Evolutionary conservation across 2,329 filamentous ascomycete genomes (phyloP), one percentile per base, ranked within the genome.

Genomic region (Microsporum audouinii): DNA sequence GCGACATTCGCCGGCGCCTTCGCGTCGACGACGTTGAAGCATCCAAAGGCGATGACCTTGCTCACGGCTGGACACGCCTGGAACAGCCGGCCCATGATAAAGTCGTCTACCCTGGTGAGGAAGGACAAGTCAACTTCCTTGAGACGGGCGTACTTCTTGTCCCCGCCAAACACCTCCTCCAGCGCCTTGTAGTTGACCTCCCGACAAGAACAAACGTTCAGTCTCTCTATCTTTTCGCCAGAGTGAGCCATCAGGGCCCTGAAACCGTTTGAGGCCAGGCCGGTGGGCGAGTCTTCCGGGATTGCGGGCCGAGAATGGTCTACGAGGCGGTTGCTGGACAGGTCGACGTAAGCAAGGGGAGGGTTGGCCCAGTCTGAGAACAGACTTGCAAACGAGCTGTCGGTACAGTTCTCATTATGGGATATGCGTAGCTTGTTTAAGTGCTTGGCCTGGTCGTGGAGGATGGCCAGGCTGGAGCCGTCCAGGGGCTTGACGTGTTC

Each of bases 181-280:
- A 96, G 91, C 0, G 88, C 84, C 14, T 82, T 76, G 38, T 81
- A 79, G 1, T 84, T 81, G 64, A 97, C 91, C 71, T 96, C 88
- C 2, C 92, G 86, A 70, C 90, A 95, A 0, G 87, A 88, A 12
- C 89, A 83, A n/a, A 96, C 78, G 69, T 95, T 88, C 38, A 97
- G 77, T 45, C 81, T 77, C 62, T 80, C 79, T 1, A 97, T 74
- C 8, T 75, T 78, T 0, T 75, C 70, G 2, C 89, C 88, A 0
- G 91, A 96, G 70, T 96, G 92, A 0, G 78, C 76, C 89, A 96
- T 96, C 49, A 96, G 75, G 0, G 89, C 88, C 65, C 81, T 78
- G 75, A 97, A 92, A 0, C 88, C 91, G 4, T 81, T 75, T 0
- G 85, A 87, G 59, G 87, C 89, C 36, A 96, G 79, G 1, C 91